These are phyloP conservation scores for Sungouiella thailandica DNA, from an alignment of 805 yeast genomes.

Conservation along the genomic window DNA sequence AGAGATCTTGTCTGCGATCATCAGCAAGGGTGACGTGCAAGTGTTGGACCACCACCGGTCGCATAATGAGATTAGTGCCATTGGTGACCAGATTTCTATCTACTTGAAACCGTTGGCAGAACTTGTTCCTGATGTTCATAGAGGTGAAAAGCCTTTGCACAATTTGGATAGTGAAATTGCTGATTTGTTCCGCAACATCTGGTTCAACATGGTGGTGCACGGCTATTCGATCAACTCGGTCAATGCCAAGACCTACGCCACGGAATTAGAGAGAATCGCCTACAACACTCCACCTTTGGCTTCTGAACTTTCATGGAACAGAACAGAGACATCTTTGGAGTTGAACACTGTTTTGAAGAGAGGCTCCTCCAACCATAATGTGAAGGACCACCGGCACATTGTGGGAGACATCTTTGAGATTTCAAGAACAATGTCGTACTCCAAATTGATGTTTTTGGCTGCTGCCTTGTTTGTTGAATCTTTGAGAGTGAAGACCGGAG, in stretches of 20 bases:
- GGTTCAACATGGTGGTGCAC: constrained; percentile 93
- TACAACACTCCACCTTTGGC: constrained; percentile 50
- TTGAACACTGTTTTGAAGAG: constrained; percentile 86
- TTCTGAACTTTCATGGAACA: constrained; percentile 38
- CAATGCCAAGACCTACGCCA: constrained; percentile 42
- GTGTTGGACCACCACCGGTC: constrained; percentile 74
- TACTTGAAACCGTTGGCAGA: constrained; percentile 72
- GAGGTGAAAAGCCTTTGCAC: constrained; percentile 37
- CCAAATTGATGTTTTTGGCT: constrained; percentile 82
- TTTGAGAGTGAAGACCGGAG: constrained; percentile 73
- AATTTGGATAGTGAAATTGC: constrained; percentile 45
- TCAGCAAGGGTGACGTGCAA: constrained; percentile 76
- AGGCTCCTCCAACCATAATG: constrained; percentile 79
- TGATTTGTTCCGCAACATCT: constrained; percentile 72
- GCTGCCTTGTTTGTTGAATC: constrained; percentile 77
- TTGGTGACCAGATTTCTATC: constrained; percentile 62
- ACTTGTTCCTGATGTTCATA: constrained; percentile 55
- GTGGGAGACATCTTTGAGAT: constrained; percentile 48
- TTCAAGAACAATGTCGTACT: constrained; percentile 54
- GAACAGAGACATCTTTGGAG: constrained; percentile 88
- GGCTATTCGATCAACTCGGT: constrained; percentile 69
- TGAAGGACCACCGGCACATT: constrained; percentile 66
- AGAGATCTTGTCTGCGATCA: constrained; percentile 62
- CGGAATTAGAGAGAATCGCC: constrained; percentile 66
- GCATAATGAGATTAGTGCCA: constrained; percentile 62